Evolutionary conservation across 768 basidiomycete genomes (phyloP), one percentile per base, ranked within the genome.

Genomic region (Phaeotremella fagi): DNA sequence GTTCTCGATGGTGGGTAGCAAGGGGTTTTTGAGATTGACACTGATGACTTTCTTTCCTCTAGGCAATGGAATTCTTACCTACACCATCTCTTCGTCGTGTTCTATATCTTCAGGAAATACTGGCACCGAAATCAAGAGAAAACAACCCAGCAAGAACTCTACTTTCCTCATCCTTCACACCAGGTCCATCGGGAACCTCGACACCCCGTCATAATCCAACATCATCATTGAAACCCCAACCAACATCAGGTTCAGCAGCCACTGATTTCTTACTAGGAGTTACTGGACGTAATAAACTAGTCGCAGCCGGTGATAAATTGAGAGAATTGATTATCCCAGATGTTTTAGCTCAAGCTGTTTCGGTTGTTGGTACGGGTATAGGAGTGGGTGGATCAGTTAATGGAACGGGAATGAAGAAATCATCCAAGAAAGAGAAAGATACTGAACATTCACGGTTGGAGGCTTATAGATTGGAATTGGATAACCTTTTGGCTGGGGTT

Each of bases 241-340:
- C 53, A 5, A 64, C 68, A 3, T 63, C 69, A 3, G 69, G 66
- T 9, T 63, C 61, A 11, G 45, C 61, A 22, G 59, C 72, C 7
- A 61, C 70, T 29, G 68, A 68, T 38, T 54, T 72, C 11, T 50
- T 74, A 4, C 52, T 72, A 11, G 73, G 71, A 26, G 45, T 72
- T 9, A 65, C 64, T 16, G 68, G 70, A 2, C 60, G 70, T 6
- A 75, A 75, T 38, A 88, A 87, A 65, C 77, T 95, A 16, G 82
- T 91, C 23, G 87, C 86, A 20, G 90, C 90, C 0, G 88, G 90
- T 3, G 94, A 97, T 73, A 82, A 83, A 52, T 75, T 99, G 48
- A 82, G 91, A 37, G 91, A 97, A 71, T 78, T 98, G 46, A 94
- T 99, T 64, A 77, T 97, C 6, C 95, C 95, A 12, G 95, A 98